Evolutionary conservation across 2,329 filamentous ascomycete species (phyloP), one percentile per base, ranked within the genome.

Genomic region (Chrysoporthe austroafricana): DNA sequence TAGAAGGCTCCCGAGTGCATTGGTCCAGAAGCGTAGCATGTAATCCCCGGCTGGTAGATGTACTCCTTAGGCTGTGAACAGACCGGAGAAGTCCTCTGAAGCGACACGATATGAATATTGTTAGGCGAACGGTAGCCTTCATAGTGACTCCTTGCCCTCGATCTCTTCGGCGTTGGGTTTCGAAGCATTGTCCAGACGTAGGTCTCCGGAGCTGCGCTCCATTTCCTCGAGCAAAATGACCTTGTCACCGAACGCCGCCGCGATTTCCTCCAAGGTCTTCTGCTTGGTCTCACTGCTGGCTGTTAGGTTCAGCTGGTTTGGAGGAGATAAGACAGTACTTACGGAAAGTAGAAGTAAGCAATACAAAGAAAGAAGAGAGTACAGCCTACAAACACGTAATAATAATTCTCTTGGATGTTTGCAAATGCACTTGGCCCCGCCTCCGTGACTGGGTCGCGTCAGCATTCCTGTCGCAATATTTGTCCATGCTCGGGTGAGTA

Each of bases 301-400:
- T 32, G 50, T 32, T 54, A 57, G 18, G 54, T 8, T n/a, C 4
- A 7, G 16, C n/a, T 11, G 34, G 6, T 2, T 62, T 16, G 26
- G 43, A 39, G 16, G 16, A 34, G 3, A 7, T 6, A 36, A 2
- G 7, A 57, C 14, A 9, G 34, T 3, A 46, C 70, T 34, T 21
- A 70, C 75, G 85, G 85, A 75, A 86, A 87, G 72, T 83, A 87
- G 63, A 86, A 79, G 71, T 84, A 87, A 0, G 83, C 84, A 21
- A 86, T 69, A 1, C 80, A 74, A 0, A 87, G 73, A 76, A 86
- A 88, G 76, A 86, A 82, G 0, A 77, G 36, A 2, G 83, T 82
- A 69, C 85, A 87, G 3, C 71, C 81, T 1, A 87, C 84, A 64
- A 88, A 88, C n/a, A 87, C 85, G 69, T 87, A 88, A 72, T 88